These are phyloP conservation scores for Salvia sclarea DNA, from an alignment of 305 asterid genomes.

Conservation along the genomic window DNA sequence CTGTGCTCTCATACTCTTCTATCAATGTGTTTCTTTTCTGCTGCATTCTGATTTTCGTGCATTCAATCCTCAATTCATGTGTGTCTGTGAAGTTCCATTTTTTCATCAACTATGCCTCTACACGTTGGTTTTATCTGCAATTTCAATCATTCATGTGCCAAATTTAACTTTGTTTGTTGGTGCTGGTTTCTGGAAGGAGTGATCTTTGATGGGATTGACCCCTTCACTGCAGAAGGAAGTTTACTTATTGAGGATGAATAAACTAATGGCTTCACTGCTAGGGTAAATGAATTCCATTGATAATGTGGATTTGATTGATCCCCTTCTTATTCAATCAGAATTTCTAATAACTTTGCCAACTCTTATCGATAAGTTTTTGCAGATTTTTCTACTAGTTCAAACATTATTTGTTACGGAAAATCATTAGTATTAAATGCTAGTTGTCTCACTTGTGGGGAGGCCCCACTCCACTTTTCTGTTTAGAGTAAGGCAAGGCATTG, in stretches of 20 bases:
- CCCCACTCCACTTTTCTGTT: background rate
- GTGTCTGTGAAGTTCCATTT: background rate
- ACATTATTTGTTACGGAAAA: background rate
- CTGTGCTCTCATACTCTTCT: background rate
- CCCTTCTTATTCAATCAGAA: background rate
- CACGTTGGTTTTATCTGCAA: background rate
- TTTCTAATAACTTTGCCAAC: background rate
- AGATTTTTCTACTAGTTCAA: background rate
- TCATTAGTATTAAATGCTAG: background rate
- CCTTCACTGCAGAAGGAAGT: background rate
- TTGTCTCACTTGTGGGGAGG: too few relatives aligned
- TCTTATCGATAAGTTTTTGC: background rate
- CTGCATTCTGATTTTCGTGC: constrained; percentile 1
- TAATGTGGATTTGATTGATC: background rate
- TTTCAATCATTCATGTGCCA: background rate
- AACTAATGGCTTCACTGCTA: constrained; percentile 3
- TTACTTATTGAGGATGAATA: background rate
- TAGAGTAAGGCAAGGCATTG: background rate
- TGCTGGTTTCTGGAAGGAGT: background rate
- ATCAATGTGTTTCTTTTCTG: background rate
- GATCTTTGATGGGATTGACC: background rate
- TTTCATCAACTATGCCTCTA: background rate
- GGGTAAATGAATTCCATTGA: too few relatives aligned
- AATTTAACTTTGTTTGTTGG: background rate
- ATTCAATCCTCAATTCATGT: background rate